Conservation (phyloP, 2,329 filamentous ascomycete genomes). For the Pseudopyricularia cyperi region DNA sequence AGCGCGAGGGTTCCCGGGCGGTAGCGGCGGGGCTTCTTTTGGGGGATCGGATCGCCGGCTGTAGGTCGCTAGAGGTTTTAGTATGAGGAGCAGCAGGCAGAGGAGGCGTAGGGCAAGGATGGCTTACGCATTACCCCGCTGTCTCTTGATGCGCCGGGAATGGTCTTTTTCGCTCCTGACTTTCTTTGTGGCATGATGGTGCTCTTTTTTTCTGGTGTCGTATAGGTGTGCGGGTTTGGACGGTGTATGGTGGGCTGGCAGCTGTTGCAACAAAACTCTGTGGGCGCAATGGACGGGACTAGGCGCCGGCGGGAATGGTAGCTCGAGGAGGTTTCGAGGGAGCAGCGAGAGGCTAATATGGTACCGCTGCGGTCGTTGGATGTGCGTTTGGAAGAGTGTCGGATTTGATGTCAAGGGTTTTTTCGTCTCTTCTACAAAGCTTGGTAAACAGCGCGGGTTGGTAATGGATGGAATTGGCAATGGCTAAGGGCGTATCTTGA, state of each 20-base stretch:
- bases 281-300: too few species aligned
- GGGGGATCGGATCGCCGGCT: slow-evolving; percentile 65
- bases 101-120: not conserved
- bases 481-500: too few species aligned
- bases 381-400: too few species aligned
- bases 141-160: slow-evolving; percentile 11
- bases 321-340: too few species aligned
- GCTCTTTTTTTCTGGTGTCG: not conserved
- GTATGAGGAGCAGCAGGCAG: not conserved
- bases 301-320: too few species aligned
- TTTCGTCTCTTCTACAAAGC: too few species aligned
- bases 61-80: slow-evolving; percentile 10
- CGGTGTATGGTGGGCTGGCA: not conserved
- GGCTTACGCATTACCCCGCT: slow-evolving; percentile 27
- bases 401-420: too few species aligned
- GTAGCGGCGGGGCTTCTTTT: slow-evolving; percentile 50
- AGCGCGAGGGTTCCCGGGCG: slow-evolving; percentile 74
- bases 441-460: too few species aligned
- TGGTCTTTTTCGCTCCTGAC: not conserved
- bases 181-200: not conserved
- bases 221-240: not conserved
- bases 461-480: too few species aligned
- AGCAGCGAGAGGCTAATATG: too few species aligned
- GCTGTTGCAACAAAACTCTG: too few species aligned
- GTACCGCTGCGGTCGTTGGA: too few species aligned